These are phyloP conservation scores for Solanum tarijense DNA, from an alignment of 257 asterid species.

Conservation along the genomic window DNA sequence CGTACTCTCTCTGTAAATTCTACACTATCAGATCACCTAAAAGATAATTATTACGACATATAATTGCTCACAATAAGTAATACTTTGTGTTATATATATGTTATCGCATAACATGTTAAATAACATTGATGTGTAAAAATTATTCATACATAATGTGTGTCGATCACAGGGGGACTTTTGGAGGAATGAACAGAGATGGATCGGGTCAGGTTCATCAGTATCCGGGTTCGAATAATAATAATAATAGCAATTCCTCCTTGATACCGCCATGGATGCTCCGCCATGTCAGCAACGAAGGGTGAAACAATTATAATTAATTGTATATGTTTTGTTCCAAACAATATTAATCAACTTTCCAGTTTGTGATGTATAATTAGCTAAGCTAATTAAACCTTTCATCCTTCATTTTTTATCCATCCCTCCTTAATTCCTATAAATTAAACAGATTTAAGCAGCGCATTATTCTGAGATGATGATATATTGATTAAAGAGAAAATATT, in stretches of 20 bases:
- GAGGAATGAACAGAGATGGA: not conserved
- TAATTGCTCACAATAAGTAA: not conserved
- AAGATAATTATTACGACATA: not conserved
- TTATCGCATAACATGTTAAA: not conserved
- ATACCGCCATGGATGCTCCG: conserved; percentile 34
- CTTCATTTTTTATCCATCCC: not conserved
- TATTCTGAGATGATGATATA: not conserved
- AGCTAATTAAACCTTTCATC: not conserved
- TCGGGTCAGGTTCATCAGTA: not conserved
- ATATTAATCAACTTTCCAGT: not conserved
- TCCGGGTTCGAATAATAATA: not conserved
- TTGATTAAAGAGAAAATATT: not conserved
- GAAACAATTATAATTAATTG: not conserved
- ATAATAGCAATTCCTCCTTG: not conserved
- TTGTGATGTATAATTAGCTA: not conserved
- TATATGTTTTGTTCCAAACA: not conserved
- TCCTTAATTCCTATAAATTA: not conserved
- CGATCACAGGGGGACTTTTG: conserved; percentile 1
- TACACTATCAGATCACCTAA: not conserved
- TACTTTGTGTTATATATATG: too few species aligned
- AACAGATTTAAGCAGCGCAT: not conserved
- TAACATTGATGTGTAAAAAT: not conserved
- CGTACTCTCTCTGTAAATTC: not conserved
- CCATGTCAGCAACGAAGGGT: conserved; percentile 3
- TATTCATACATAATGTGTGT: not conserved